Base-by-base conservation (phyloP, 768 basidiomycete species). In the Grammothele lineata region DNA sequence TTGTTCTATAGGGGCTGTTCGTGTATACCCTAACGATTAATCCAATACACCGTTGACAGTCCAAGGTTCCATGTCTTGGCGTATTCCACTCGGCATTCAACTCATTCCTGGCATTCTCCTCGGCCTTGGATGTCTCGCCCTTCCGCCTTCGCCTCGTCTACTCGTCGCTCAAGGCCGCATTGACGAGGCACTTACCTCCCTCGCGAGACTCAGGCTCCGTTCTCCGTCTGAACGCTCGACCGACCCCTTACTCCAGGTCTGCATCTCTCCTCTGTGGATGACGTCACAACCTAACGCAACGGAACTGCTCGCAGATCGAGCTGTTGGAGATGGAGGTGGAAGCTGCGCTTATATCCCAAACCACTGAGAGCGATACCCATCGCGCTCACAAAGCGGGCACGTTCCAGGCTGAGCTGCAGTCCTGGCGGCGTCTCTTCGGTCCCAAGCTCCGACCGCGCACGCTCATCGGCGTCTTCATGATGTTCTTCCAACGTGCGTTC, bases 401-500 rank as follows among this genome's bases (percentile, higher is more conserved):
- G 1, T 46, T 61, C 3, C 43, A 66, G 11, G 35, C 47, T 12
- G 66, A 70, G 35, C 73, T 76, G 40, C 58, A 69, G 35, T 64
- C 70, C 0, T 90, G 87, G 87, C 68, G 58, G 6, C 69, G 69
- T 21, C 69, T 91, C 8, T 82, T 86, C 46, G 65, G 65, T 6
- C 59, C 56, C 1, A 74, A 74, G 44, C 81, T 83, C 57, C 65
- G 78, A 14, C 67, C 73, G 43, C 73, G 87, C 26, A 90, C 88
- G 0, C 63, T 77, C 59, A 76, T 90, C 32, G 87, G 86, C 3
- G 70, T 87, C 7, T 64, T 81, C 58, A 77, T 89, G 55, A 88
- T 89, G 83, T 79, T 87, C 42, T 91, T 90, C 56, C 89, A 92
- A 65, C 89, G 88, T 87, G 54, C 33, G 81, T 65, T 15, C 26